Conservation (phyloP, 1,284 basidiomycete genomes). For the Puccinia horiana region DNA sequence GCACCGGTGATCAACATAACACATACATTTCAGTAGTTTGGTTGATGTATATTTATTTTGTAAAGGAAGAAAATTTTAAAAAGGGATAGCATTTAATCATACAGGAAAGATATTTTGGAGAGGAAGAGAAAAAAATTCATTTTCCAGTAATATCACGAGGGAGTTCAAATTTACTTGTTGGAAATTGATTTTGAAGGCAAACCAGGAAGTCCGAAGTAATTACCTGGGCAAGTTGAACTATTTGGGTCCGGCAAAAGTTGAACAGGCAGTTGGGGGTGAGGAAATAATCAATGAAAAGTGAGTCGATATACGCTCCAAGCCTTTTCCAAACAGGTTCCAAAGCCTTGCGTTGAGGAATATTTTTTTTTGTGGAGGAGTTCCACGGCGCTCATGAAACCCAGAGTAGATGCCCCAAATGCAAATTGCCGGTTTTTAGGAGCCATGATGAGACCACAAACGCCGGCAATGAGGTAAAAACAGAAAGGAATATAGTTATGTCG, state of each 20-base stretch:
- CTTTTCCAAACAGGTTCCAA: slow-evolving; percentile 9
- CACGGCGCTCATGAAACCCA: neutral
- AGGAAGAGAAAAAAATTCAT: neutral
- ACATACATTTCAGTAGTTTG: too few species aligned
- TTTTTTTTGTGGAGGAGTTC: neutral
- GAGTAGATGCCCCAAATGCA: neutral
- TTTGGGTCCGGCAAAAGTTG: neutral
- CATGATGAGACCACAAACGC: neutral
- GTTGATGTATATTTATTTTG: too few species aligned
- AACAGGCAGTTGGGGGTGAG: slow-evolving; percentile 12
- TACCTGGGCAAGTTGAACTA: neutral
- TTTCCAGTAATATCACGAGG: neutral
- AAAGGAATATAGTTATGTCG: neutral
- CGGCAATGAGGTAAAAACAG: neutral
- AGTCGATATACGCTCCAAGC: neutral
- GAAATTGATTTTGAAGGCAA: neutral
- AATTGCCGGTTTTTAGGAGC: neutral
- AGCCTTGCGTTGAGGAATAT: neutral
- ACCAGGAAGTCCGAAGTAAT: neutral
- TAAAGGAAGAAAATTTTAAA: too few species aligned
- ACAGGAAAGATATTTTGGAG: neutral
- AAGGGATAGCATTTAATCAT: too few species aligned
- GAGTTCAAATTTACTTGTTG: neutral
- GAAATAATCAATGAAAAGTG: neutral
- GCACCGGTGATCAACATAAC: too few species aligned